Base-by-base conservation (phyloP, 164 flowering plant species). In the Liriodendron chinense region DNA sequence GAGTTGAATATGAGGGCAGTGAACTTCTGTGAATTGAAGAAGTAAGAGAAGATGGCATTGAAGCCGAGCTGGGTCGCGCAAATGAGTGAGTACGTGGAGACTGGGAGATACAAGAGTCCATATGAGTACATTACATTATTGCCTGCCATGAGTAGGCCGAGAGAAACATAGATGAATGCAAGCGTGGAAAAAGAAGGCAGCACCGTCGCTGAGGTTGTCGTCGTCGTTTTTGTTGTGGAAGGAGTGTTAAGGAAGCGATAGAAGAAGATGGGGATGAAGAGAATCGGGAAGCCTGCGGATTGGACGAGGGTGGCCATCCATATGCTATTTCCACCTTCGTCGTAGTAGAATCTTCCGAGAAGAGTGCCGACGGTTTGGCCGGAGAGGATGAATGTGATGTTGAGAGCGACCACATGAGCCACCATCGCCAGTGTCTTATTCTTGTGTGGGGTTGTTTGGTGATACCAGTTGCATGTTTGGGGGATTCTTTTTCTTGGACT, bases 241-340 rank as follows among this genome's bases (percentile, higher is more conserved):
- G n/a, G 7, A 49, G 21, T 9, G 25, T 16, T 14, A 62, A 34
- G 2, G 24, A 64, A 1, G 72, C 62, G 53, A 73, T 61, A 23
- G 69, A 80, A 49, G 70, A 70, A 69, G 3, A 76, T 47, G 6
- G 82, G 80, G 56, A 80, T 57, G 65, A 77, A 47, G 47, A 80
- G 83, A 13, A 82, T 59, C 16, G 83, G 82, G 65, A 80, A 82
- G 4, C 64, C 85, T 9, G 68, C 82, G 9, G 82, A 43, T 63
- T 80, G 82, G 47, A 82, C 81, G 13, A 83, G 68, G 1, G 85
- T 81, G 0, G 80, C 83, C 79, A 83, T 73, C 85, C 85, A 81
- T 74, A 77, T 81, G 64, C 82, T 80, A 47, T 77, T 83, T 47
- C 83, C 85, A 23, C 83, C 83, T 59, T 79, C 56, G 68, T 80